Percentiles rank a stretch among this genome's conserved stretches.
Evolutionary conservation across 169 alveolate genomes (phyloP).

Genomic region (Cyclospora cayetanensis): DNA sequence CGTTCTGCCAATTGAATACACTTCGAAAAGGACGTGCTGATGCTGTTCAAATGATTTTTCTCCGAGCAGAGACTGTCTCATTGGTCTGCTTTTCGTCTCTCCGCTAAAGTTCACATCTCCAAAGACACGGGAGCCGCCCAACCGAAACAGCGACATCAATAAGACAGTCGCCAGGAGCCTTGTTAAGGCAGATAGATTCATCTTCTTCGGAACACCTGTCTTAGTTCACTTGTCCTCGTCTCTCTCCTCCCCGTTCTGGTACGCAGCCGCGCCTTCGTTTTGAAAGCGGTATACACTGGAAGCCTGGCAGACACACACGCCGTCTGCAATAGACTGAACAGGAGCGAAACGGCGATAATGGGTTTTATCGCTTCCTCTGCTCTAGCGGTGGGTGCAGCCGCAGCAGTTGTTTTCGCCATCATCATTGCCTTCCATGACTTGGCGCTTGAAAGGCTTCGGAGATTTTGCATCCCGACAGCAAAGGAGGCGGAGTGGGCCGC

Average conservation of each 20-base stretch:
- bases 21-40: too few species aligned
- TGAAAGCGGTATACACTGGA: neutral
- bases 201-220: too few species aligned
- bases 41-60: too few species aligned
- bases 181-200: too few species aligned
- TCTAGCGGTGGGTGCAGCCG: conserved; percentile 27
- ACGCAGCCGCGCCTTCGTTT: neutral
- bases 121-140: too few species aligned
- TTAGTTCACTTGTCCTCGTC: too few species aligned
- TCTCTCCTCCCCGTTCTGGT: neutral
- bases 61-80: too few species aligned
- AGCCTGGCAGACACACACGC: neutral
- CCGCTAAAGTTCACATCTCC: too few species aligned
- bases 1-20: too few species aligned
- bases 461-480: conserved; percentile 16
- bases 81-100: too few species aligned
- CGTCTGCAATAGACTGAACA: neutral
- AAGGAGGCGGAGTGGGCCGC: conserved; percentile 54
- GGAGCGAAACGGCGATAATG: neutral
- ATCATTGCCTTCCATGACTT: conserved; percentile 34
- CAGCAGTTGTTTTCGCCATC: conserved; percentile 17
- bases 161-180: too few species aligned
- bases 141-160: too few species aligned
- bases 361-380: conserved; percentile 9
- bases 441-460: conserved; percentile 1